Conservation (phyloP, 352 stramenopile species). For the Phytophthora sojae region DNA sequence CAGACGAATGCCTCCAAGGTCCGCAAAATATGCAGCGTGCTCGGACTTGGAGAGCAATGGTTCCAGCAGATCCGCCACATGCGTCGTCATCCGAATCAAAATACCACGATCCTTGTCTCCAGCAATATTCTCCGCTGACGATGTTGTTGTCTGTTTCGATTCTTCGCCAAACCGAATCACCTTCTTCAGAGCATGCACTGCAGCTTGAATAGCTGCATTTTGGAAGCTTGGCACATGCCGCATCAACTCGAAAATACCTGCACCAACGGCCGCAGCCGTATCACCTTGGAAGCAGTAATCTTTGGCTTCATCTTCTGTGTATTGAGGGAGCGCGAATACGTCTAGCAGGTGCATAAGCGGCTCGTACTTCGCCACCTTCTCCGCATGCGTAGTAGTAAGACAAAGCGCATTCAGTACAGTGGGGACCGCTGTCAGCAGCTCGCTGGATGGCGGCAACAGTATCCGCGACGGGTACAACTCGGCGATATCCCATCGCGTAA, state of each 20-base stretch:
- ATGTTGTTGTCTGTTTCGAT: constrained; percentile 15
- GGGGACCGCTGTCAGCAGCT: constrained; percentile 95
- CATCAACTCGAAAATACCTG: constrained; percentile 97
- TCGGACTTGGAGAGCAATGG: constrained; percentile 95
- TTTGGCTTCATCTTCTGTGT: constrained; percentile 82
- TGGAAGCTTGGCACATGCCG: constrained; percentile 93
- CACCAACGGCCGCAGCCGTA: constrained; percentile 93
- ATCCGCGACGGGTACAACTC: constrained; percentile 59
- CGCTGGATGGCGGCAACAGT: constrained; percentile 84
- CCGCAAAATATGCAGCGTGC: constrained; percentile 91
- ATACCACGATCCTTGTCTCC: constrained; percentile 43
- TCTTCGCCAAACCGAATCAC: constrained; percentile 87
- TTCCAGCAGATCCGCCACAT: constrained; percentile 95
- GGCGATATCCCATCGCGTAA: constrained; percentile 85
- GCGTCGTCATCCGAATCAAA: constrained; percentile 68
- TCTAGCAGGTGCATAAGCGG: constrained; percentile 93
- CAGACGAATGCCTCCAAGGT: constrained; percentile 89
- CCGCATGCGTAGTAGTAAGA: constrained; percentile 93
- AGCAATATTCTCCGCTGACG: constrained; percentile 5
- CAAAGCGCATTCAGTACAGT: constrained; percentile 94
- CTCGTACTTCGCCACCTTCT: constrained; percentile 91
- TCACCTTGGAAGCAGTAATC: constrained; percentile 93
- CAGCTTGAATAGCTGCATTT: constrained; percentile 84
- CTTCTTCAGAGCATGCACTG: constrained; percentile 92
- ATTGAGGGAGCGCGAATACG: constrained; percentile 91